Base-by-base conservation (phyloP, 2,329 filamentous ascomycete species). In the Claviceps cyperi region DNA sequence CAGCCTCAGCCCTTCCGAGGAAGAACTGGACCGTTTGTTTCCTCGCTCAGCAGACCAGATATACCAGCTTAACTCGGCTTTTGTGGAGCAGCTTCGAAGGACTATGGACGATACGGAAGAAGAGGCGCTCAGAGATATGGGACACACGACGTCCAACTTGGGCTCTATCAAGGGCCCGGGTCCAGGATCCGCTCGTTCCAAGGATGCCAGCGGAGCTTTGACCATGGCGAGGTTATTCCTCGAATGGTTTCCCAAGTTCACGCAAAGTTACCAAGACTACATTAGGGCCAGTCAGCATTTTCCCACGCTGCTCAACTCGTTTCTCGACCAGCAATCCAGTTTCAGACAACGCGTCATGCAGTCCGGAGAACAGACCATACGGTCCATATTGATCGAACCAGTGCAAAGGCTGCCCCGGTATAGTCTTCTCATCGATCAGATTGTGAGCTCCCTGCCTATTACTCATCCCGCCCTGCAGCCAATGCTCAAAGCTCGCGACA, bases 351-450 rank as follows among this genome's bases (percentile, higher is more conserved):
- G 86, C 44, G 80, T 96, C 3, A 80, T 86, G 48, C 81, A 90
- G 55, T 84, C 84, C 2, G 91, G 92, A 50, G 92, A 97, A 64
- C 92, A 98, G 68, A 79, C 82, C 51, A 77, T 97, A 49, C 89
- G 87, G 46, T 97, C 92, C 3, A 78, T 92, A 54, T 76, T 98
- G 50, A 98, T 98, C 63, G 92, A 98, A 66, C 92, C 92, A 2
- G 90, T 98, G 0, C 92, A 98, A 65, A 78, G 92, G 48, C 75
- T 98, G 48, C 92, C 92, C 24, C 83, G 92, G 24, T 98, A 98
- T 68, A 96, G 88, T 60, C 73, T 98, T 37, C 84, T 97, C 61
- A 97, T 98, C 58, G 92, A 98, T 68, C 90, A 94, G 60, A 96
- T 98, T 61, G 79, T 92, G 46, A 81, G 83, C 56, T 89, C 85